phyloP scores from a whole-genome alignment of 164 flowering plant species.

The Tinospora cordifolia region DNA sequence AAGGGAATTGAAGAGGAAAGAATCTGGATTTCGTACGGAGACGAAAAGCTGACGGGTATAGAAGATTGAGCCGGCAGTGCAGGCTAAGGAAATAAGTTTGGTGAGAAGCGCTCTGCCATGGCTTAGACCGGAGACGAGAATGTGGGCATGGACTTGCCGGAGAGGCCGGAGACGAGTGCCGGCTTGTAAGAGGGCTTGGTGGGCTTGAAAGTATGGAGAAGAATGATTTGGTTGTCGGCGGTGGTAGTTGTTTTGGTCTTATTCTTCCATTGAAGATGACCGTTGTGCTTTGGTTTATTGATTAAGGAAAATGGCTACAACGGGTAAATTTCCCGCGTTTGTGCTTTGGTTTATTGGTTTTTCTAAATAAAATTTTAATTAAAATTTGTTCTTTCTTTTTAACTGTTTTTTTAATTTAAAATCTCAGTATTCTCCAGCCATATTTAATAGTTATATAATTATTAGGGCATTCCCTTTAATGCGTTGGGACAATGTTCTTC shows the following conservation, averaged over 20 bases:
- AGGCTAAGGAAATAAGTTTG: slow-evolving; percentile 50
- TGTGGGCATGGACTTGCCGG: slow-evolving; percentile 53
- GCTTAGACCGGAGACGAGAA: slow-evolving; percentile 40
- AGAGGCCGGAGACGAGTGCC: slow-evolving; percentile 45
- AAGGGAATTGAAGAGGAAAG: slow-evolving; percentile 59
- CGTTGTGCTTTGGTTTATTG: neutral
- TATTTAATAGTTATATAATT: no score
- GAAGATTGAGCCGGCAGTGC: slow-evolving; percentile 40
- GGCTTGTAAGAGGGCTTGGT: slow-evolving; percentile 40
- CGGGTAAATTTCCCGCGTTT: no score
- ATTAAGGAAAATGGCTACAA: no score
- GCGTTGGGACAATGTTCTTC: no score
- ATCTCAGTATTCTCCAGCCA: no score
- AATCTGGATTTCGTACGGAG: slow-evolving; percentile 45
- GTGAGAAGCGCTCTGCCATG: slow-evolving; percentile 50
- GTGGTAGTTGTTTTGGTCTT: neutral
- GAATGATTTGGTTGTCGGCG: neutral
- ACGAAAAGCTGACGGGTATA: slow-evolving; percentile 46
- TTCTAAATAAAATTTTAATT: no score
- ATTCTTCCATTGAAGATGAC: slow-evolving; percentile 1
- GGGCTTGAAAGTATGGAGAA: slow-evolving; percentile 25
- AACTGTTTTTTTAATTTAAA: no score
- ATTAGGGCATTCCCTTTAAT: no score
- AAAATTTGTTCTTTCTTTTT: no score
- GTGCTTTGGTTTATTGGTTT: no score